Conservation (phyloP, 192 early-diverging fungal genomes). For the Linnemannia exigua region DNA sequence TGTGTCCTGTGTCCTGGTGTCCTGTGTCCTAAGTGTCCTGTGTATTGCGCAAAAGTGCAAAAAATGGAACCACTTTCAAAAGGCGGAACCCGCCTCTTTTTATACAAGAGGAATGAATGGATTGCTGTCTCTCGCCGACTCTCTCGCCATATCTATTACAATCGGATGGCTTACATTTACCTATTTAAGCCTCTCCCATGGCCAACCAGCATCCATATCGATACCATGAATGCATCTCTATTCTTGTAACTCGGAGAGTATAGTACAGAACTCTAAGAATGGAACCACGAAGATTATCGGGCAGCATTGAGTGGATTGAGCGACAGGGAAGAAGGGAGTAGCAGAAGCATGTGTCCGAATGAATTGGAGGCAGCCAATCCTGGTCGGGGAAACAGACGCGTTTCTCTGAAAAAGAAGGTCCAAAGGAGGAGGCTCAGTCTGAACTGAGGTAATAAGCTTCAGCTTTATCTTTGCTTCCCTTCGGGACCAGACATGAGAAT, state of each 20-base stretch:
- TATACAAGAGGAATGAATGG: background rate
- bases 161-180: too few relatives aligned
- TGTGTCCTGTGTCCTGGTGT: background rate
- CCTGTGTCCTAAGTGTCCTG: background rate
- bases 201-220: background rate
- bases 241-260: background rate
- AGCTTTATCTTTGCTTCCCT: background rate
- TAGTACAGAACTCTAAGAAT: background rate
- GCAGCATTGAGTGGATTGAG: background rate
- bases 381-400: background rate
- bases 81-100: constrained; percentile 1
- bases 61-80: background rate
- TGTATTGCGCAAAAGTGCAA: background rate
- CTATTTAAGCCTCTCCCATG: too few relatives aligned
- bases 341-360: background rate
- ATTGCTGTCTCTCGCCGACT: too few relatives aligned
- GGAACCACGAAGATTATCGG: background rate
- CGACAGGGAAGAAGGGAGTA: background rate
- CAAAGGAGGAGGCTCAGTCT: background rate
- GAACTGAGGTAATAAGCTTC: background rate
- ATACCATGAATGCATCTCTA: background rate
- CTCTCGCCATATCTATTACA: too few relatives aligned
- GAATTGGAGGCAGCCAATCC: background rate
- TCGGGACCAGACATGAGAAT: background rate
- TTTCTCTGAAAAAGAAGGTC: background rate